Conservation (phyloP, 2,329 filamentous ascomycete genomes). For the Aureobasidium melanogenum region DNA sequence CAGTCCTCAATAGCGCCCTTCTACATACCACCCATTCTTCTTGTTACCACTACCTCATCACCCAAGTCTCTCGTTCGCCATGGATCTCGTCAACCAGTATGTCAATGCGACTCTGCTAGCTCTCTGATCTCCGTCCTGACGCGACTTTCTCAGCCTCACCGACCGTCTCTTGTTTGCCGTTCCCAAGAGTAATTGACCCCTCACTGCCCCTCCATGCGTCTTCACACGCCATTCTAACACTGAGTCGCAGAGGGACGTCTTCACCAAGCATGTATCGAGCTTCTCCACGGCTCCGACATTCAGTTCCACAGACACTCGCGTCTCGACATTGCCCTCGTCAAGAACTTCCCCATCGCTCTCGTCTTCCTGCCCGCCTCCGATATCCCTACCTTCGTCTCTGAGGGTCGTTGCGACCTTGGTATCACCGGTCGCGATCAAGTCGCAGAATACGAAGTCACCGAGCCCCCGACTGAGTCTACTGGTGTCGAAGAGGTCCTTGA, state of each 20-base stretch:
- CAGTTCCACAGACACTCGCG: slow-evolving; percentile 93
- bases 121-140: neutral
- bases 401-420: slow-evolving; percentile 85
- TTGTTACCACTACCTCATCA: neutral
- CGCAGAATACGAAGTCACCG: slow-evolving; percentile 55
- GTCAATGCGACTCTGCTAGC: slow-evolving; percentile 11
- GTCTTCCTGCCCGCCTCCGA: slow-evolving; percentile 95
- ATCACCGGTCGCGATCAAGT: slow-evolving; percentile 94
- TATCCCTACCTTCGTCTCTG: slow-evolving; percentile 94
- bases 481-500: slow-evolving; percentile 83
- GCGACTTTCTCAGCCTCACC: slow-evolving; percentile 57
- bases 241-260: slow-evolving; percentile 62
- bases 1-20: neutral
- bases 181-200: slow-evolving; percentile 74
- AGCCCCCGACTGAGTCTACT: slow-evolving; percentile 38
- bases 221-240: neutral
- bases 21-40: neutral
- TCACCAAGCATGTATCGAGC: slow-evolving; percentile 76
- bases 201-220: slow-evolving; percentile 17
- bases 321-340: slow-evolving; percentile 94
- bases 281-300: slow-evolving; percentile 88
- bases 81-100: slow-evolving; percentile 30
- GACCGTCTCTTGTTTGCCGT: slow-evolving; percentile 91
- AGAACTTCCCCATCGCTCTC: slow-evolving; percentile 90
- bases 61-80: slow-evolving; percentile 12